Base-by-base conservation (phyloP, 805 yeast species). In the Wickerhamomyces canadensis region DNA sequence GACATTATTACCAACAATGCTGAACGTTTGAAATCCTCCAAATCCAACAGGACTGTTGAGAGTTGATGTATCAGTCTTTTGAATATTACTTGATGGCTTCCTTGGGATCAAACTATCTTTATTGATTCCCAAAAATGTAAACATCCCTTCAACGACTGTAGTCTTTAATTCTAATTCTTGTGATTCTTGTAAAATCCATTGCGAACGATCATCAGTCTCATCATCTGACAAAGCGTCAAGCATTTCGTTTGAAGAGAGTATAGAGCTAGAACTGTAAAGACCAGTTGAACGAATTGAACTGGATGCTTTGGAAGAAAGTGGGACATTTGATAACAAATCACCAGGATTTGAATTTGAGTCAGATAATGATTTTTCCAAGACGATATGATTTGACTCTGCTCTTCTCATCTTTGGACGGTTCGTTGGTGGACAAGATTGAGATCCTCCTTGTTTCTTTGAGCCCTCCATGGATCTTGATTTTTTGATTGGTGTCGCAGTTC, bases 291-390 rank as follows among this genome's bases (percentile, higher is more conserved):
- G 12, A 15, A 11, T 19, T 8, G 12, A 13, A 11, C 12, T 19
- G 4, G 24, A 7, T 5, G 32, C n/a, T 19, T 18, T 18, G 37
- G 81, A 62, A 2, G 81, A 70, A 7, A 84, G 56, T 1, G 95
- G 93, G 1, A 81, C 95, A 37, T 82, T 84, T 0, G 95, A 83
- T 10, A 88, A 61, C 35, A 88, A 65, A 54, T 87, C 95, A 21
- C 96, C 96, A 0, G 96, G 95, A 51, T 83, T 86, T 14, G 79
- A 64, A 4, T 17, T 29, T 7, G 74, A 61, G 36, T 73, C 70
- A 34, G 80, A 63, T 2, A 84, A 68, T 19, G 39, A 17, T 6
- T 33, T 29, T 9, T 71, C 74, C 25, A 82, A 60, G 4, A 61
- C 74, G 27, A 75, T 73, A 44, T 74, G 74, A 39, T 73, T 62